Conservation (phyloP, 768 basidiomycete species). For the Pisolithus tinctorius region DNA sequence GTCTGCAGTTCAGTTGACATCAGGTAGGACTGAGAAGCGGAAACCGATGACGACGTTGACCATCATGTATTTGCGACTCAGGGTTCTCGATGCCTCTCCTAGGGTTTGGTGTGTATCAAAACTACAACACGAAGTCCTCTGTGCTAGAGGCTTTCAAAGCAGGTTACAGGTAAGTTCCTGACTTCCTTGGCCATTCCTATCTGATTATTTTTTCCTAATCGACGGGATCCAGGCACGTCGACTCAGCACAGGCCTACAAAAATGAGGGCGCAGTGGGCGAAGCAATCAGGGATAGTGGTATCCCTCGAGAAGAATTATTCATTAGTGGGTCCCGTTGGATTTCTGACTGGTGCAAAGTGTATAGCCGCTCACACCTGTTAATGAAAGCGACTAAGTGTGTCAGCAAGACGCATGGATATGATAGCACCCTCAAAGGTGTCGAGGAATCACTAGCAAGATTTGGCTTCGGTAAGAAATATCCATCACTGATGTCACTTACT, state of each 20-base stretch:
- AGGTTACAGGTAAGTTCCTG: constrained; percentile 49
- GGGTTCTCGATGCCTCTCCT: constrained; percentile 58
- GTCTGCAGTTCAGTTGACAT: constrained; percentile 27
- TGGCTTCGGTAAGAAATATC: constrained; percentile 42
- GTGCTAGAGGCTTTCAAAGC: constrained; percentile 55
- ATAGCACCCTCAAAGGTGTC: constrained; percentile 50
- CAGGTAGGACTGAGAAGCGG: constrained; percentile 23
- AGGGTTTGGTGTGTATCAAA: constrained; percentile 69
- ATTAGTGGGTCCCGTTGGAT: constrained; percentile 49
- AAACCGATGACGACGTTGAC: constrained; percentile 2
- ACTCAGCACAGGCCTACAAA: constrained; percentile 63
- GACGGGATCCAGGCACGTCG: constrained; percentile 51
- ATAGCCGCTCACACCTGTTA: constrained; percentile 3
- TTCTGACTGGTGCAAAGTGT: background rate
- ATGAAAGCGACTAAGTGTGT: constrained; percentile 58
- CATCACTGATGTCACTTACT: background rate
- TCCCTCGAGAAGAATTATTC: constrained; percentile 57
- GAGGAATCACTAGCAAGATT: constrained; percentile 55
- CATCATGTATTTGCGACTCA: constrained; percentile 7
- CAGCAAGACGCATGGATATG: constrained; percentile 55
- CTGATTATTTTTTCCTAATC: background rate
- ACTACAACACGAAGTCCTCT: constrained; percentile 48
- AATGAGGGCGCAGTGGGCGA: constrained; percentile 60
- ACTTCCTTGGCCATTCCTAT: background rate
- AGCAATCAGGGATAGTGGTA: constrained; percentile 49